Base-by-base conservation (phyloP, 257 asterid genomes). In the Lithospermum erythrorhizon region DNA sequence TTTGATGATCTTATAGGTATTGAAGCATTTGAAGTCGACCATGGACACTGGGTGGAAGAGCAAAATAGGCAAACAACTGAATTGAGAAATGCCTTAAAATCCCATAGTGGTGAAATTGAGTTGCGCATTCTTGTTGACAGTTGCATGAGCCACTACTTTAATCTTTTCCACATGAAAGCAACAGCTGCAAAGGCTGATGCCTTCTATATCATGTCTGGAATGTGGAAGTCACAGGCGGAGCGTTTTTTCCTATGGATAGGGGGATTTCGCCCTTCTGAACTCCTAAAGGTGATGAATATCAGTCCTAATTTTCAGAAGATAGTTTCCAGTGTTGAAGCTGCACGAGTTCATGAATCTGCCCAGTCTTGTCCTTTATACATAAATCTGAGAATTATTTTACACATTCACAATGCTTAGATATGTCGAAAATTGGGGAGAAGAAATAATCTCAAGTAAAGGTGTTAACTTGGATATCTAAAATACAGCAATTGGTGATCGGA, bases 161-260 rank as follows among this genome's bases (percentile, higher is more conserved):
- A 77, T 37, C 95, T 91, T 76, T 91, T 88, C 70, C 66, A 73
- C 21, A 76, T 86, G 89, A 91, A 91, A 82, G 87, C 89, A 61
- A 66, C 78, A 6, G 96, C 94, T 21, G 95, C 98, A 30, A 86
- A 75, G 62, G 73, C 78, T 21, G 96, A 91, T 53, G 96, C 83
- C 21, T 85, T 86, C 76, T 88, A 84, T 66, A 72, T 88, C 21
- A 80, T 91, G 79, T 82, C 88, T 5, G 98, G 98, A 52, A 76
- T 76, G 80, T 88, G 96, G 98, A 83, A 74, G 37, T 83, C 98
- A n/a, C 65, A 93, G 7, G 95, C 87, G 14, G 98, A 88, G 58
- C 89, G 95, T 6, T 86, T 91, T 52, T 91, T 85, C 84, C 73
- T 84, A 63, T 87, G 98, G 98, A 91, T 91, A 4, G 98, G 94